Conservation (phyloP, 1,139 yeast species). For the Candida pseudocylindracea region DNA sequence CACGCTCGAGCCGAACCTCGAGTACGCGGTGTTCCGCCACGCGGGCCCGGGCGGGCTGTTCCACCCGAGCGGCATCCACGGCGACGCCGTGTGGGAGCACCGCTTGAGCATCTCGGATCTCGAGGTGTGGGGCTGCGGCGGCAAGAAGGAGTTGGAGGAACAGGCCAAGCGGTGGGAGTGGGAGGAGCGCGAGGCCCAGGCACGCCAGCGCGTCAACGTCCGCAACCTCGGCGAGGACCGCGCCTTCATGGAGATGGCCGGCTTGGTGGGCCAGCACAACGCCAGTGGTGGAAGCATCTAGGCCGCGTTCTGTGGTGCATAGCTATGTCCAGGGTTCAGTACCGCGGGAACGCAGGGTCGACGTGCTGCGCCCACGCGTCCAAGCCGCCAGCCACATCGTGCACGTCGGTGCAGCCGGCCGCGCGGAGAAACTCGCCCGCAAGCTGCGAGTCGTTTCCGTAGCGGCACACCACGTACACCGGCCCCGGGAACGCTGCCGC, state of each 20-base stretch:
- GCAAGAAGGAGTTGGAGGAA: constrained; percentile 49
- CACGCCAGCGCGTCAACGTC: constrained; percentile 48
- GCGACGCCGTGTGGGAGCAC: constrained; percentile 32
- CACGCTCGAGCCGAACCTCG: constrained; percentile 56
- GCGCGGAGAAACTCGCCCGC: constrained; percentile 39
- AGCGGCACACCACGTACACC: constrained; percentile 47
- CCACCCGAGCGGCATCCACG: constrained; percentile 2
- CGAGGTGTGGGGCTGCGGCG: constrained; percentile 88
- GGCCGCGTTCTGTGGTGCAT: too few relatives aligned
- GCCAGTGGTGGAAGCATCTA: too few relatives aligned
- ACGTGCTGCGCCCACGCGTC: constrained; percentile 43
- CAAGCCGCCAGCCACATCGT: constrained; percentile 65
- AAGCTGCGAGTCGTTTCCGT: constrained; percentile 78
- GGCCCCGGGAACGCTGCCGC: constrained; percentile 11
- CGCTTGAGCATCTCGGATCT: constrained; percentile 50
- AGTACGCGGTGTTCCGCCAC: constrained; percentile 64
- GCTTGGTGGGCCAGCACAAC: constrained; percentile 46
- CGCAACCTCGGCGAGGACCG: constrained; percentile 56
- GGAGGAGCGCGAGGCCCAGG: constrained; percentile 74
- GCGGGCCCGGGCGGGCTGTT: constrained; percentile 18
- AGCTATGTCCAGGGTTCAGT: constrained; percentile 21
- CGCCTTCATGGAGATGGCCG: constrained; percentile 81
- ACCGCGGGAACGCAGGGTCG: constrained; percentile 44
- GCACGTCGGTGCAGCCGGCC: constrained; percentile 24
- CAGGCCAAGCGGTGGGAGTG: constrained; percentile 72